Evolutionary conservation across 164 flowering plant genomes (phyloP), one percentile per base, ranked within the genome.

Genomic region (Taxillus chinensis): DNA sequence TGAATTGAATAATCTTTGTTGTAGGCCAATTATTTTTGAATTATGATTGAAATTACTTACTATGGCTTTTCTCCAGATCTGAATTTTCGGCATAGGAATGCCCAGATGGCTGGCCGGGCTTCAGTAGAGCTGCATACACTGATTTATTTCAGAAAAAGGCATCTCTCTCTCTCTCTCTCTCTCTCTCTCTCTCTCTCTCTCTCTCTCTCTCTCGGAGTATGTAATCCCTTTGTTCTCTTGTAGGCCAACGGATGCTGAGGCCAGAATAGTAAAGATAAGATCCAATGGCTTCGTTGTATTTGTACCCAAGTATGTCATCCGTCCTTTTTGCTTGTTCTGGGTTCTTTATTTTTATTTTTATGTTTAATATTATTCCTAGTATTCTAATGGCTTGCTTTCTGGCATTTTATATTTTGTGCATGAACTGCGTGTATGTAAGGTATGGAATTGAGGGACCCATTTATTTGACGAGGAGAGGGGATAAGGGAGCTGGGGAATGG

Each of bases 111-210:
- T 8, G 70, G 99, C 50, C 79, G 99, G 60, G 87, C 91, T 52
- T 93, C 99, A 10, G 95, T 93, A 43, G 99, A 93, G 84, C 90
- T 93, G 61, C 97, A 93, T 69, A 93, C 99, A 8, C 78, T 89
- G 50, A 87, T 89, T 39, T 90, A 75, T 76, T 93, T 95, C 85
- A 80, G 87, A 62, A 87, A 87, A 43, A 75, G 96, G 99, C 89
- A 73, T 56, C 61, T 59, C n/a, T 0, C n/a, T 16, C 45, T 12
- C 14, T 50, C 45, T 40, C 42, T 16, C 39, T 40, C 53, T 43
- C 65, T 51, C 64, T 67, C 64, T 65, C 54, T 16, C 56, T 64
- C 57, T 39, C 9, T 17, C 51, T 60, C 48, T 49, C 45, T 57
- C 57, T 45, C 49, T 46, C 51, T 40, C 61, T 45, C 38, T 12